Conservation (phyloP, 2,329 filamentous ascomycete species). For the Aspergillus versicolor region DNA sequence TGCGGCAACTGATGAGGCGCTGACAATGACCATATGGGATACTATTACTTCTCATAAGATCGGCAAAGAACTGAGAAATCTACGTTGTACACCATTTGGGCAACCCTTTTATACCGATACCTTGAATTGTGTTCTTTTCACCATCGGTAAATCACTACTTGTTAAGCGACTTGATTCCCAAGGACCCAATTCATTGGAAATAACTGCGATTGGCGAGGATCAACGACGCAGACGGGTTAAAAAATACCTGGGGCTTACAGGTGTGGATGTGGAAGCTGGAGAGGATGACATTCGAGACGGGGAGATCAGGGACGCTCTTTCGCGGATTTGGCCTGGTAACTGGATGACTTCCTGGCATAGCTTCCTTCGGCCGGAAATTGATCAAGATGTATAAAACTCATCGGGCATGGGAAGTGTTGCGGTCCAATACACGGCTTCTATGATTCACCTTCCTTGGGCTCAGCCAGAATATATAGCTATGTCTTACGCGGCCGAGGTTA, state of each 20-base stretch:
- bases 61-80: neutral
- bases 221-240: too few species aligned
- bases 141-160: neutral
- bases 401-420: too few species aligned
- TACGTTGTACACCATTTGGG: neutral
- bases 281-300: neutral
- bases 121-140: too few species aligned
- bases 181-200: neutral
- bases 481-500: too few species aligned
- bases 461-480: too few species aligned
- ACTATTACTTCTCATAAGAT: neutral
- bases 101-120: too few species aligned
- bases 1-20: neutral
- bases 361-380: neutral
- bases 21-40: neutral
- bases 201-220: neutral
- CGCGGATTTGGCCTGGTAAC: neutral
- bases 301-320: neutral
- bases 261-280: too few species aligned
- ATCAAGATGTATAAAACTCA: neutral
- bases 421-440: too few species aligned
- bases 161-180: neutral
- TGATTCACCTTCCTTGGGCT: too few species aligned
- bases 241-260: too few species aligned
- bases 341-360: neutral